These are phyloP conservation scores for Melampsora americana DNA, from an alignment of 1,284 basidiomycete genomes.

Conservation along the genomic window DNA sequence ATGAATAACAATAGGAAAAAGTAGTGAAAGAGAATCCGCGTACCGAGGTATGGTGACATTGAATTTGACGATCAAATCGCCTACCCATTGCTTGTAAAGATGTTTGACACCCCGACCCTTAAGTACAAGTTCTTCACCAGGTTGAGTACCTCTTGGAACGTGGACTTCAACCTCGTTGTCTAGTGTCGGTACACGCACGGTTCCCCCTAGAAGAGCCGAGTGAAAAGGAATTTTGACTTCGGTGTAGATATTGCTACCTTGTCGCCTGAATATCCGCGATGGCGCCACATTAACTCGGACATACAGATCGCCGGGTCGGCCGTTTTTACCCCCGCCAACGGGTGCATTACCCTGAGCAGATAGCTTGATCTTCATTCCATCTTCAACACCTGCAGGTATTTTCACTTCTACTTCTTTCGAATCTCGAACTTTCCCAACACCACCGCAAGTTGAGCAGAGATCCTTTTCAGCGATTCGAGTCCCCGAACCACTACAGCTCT, in stretches of 20 bases:
- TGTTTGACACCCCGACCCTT: slow-evolving; percentile 78
- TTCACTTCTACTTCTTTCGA: slow-evolving; percentile 76
- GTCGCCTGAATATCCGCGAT: slow-evolving; percentile 81
- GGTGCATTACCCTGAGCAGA: slow-evolving; percentile 82
- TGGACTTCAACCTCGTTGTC: slow-evolving; percentile 95
- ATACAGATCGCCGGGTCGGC: slow-evolving; percentile 64
- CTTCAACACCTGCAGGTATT: slow-evolving; percentile 79
- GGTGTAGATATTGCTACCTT: slow-evolving; percentile 88
- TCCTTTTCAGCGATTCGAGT: slow-evolving; percentile 72
- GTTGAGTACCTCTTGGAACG: slow-evolving; percentile 88
- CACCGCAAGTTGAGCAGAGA: slow-evolving; percentile 76
- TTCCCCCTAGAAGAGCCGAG: slow-evolving; percentile 83
- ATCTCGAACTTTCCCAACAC: slow-evolving; percentile 80
- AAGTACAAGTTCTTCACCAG: slow-evolving; percentile 93
- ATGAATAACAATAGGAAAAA: neutral
- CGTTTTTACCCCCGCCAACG: slow-evolving; percentile 62
- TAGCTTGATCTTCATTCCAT: slow-evolving; percentile 89
- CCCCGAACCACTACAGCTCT: slow-evolving; percentile 78
- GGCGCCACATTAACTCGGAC: slow-evolving; percentile 81
- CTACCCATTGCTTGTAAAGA: slow-evolving; percentile 57
- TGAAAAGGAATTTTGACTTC: slow-evolving; percentile 88
- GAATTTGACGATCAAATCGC: slow-evolving; percentile 89
- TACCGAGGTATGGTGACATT: slow-evolving; percentile 84
- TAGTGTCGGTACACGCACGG: slow-evolving; percentile 86
- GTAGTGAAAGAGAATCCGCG: slow-evolving; percentile 27